Evolutionary conservation across 2,329 filamentous ascomycete species (phyloP).

Genomic region (Ophiosphaerella korrae): DNA sequence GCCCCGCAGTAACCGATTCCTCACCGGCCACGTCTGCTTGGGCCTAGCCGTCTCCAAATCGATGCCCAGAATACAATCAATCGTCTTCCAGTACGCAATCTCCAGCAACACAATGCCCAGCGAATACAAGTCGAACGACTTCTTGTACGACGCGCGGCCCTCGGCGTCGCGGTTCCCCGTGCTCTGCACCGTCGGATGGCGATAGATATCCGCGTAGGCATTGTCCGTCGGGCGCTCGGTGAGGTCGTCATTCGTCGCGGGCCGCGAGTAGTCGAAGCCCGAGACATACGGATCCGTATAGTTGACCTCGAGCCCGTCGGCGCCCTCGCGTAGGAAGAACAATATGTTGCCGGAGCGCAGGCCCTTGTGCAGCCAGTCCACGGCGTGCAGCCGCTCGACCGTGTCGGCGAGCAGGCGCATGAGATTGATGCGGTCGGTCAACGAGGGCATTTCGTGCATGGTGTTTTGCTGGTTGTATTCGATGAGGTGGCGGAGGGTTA

Average conservation of each 20-base stretch:
- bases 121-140: slow-evolving; percentile 60
- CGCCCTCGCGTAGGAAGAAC: slow-evolving; percentile 50
- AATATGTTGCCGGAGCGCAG: slow-evolving; percentile 60
- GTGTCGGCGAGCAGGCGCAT: slow-evolving; percentile 60
- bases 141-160: slow-evolving; percentile 46
- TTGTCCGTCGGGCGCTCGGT: slow-evolving; percentile 57
- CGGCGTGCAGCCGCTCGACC: slow-evolving; percentile 60
- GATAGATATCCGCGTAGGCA: slow-evolving; percentile 56
- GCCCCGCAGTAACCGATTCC: slow-evolving; percentile 32
- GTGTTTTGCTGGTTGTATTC: slow-evolving; percentile 1
- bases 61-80: slow-evolving; percentile 53
- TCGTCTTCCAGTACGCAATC: slow-evolving; percentile 58
- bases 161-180: slow-evolving; percentile 37
- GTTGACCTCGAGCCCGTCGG: slow-evolving; percentile 33
- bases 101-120: slow-evolving; percentile 60
- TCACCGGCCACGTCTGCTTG: slow-evolving; percentile 47
- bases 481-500: slow-evolving; percentile 57
- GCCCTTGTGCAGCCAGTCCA: slow-evolving; percentile 65
- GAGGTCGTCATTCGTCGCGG: slow-evolving; percentile 56
- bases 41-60: slow-evolving; percentile 43
- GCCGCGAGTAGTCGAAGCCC: slow-evolving; percentile 62
- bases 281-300: slow-evolving; percentile 54
- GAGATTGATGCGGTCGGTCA: slow-evolving; percentile 59
- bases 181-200: slow-evolving; percentile 54
- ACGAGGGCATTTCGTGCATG: slow-evolving; percentile 48